Percentiles rank a stretch among this genome's conserved stretches.
phyloP scores from a whole-genome alignment of 306 rosid species.

The Gastrolobium bilobum region DNA sequence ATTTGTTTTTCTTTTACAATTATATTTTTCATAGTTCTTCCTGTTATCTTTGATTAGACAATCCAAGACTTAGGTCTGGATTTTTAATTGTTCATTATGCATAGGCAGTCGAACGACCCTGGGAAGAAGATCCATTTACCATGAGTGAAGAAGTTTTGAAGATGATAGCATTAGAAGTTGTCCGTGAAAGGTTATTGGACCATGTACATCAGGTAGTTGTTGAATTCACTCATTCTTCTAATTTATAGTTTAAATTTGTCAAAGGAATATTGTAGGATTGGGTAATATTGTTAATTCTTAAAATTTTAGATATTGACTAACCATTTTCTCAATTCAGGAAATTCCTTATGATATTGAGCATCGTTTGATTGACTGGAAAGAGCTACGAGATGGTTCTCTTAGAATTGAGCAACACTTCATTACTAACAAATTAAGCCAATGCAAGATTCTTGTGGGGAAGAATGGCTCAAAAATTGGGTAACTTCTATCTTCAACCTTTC shows the following conservation, averaged over 20 bases:
- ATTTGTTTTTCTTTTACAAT: constrained; percentile 11
- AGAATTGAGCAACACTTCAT: constrained; percentile 93
- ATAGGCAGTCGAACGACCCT: constrained; percentile 90
- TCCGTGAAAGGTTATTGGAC: constrained; percentile 94
- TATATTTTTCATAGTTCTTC: constrained; percentile 19
- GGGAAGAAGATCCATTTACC: constrained; percentile 92
- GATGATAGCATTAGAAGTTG: constrained; percentile 91
- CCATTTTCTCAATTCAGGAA: constrained; percentile 67
- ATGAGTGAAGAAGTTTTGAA: constrained; percentile 93
- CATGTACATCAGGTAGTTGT: constrained; percentile 89
- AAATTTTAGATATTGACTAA: constrained; percentile 39
- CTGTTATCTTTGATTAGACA: constrained; percentile 7
- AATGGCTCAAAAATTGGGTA: constrained; percentile 97
- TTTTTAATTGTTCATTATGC: constrained; percentile 50
- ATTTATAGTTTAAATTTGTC: constrained; percentile 26
- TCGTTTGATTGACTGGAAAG: constrained; percentile 91
- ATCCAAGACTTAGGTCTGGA: constrained; percentile 41
- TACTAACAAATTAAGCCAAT: constrained; percentile 82
- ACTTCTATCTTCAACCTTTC: constrained; percentile 29
- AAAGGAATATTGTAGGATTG: constrained; percentile 1
- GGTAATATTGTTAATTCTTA: constrained; percentile 32
- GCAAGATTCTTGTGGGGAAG: constrained; percentile 94
- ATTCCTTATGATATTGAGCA: constrained; percentile 89
- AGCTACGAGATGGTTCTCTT: constrained; percentile 89
- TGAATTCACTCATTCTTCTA: neutral